Percentiles rank a stretch among this genome's conserved stretches.
phyloP scores from a whole-genome alignment of 2,329 filamentous ascomycete species.

The Dactylellina sp. region DNA sequence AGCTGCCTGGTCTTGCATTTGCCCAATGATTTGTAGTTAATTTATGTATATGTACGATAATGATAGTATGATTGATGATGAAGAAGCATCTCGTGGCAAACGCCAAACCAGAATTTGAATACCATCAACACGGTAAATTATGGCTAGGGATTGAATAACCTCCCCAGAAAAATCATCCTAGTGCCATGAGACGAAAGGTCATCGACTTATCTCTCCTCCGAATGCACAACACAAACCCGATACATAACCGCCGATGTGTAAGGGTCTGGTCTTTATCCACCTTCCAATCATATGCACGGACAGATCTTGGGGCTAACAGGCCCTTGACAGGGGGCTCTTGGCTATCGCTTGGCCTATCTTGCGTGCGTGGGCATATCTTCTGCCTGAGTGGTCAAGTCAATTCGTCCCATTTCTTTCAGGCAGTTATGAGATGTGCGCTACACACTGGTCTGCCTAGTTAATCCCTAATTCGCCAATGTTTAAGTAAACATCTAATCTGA shows the following conservation, averaged over 20 bases:
- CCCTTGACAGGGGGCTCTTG: constrained; percentile 47
- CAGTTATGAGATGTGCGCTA: constrained; percentile 40
- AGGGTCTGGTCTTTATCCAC: constrained; percentile 1
- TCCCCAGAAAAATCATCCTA: too few relatives aligned
- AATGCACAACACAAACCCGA: constrained; percentile 19
- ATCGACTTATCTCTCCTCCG: too few relatives aligned
- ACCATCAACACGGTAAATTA: too few relatives aligned
- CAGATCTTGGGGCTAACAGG: constrained; percentile 5
- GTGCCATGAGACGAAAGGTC: too few relatives aligned
- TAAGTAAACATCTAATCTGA: constrained; percentile 16
- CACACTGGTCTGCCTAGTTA: constrained; percentile 46
- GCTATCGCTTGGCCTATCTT: constrained; percentile 31
- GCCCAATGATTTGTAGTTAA: too few relatives aligned
- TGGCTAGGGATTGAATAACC: too few relatives aligned
- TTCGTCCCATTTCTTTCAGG: constrained; percentile 47
- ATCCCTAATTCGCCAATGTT: too few relatives aligned
- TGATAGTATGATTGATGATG: too few relatives aligned
- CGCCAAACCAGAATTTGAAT: too few relatives aligned
- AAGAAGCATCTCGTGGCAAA: too few relatives aligned
- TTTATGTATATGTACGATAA: too few relatives aligned
- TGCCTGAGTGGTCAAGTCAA: constrained; percentile 51
- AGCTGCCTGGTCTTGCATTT: background rate
- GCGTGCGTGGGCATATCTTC: constrained; percentile 43
- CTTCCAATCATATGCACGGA: constrained; percentile 35
- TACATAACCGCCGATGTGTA: constrained; percentile 4